A percentile compares a stretch with the other conserved stretches of the same genome.
phyloP scores from a whole-genome alignment of 305 asterid species.

The Fraxinus xanthoxyloides region DNA sequence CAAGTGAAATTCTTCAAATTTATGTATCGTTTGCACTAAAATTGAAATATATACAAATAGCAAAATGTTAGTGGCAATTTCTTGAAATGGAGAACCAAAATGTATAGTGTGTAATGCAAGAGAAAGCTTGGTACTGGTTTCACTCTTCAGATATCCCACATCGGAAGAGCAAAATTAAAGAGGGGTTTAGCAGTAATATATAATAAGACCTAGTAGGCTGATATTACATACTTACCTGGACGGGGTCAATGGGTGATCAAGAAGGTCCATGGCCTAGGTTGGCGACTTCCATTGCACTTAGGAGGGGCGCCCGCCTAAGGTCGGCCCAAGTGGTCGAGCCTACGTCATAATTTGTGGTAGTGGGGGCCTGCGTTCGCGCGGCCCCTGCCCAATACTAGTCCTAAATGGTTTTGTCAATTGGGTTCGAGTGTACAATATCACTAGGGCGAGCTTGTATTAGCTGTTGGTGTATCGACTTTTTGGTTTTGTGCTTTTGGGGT shows the following conservation, averaged over 20 bases:
- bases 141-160: not conserved
- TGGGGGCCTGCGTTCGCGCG: slow-evolving; percentile 43
- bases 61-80: not conserved
- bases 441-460: too few species aligned
- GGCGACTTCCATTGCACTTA: slow-evolving; percentile 37
- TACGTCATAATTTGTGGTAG: slow-evolving; percentile 46
- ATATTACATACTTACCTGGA: slow-evolving; percentile 37
- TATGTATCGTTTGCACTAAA: too few species aligned
- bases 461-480: too few species aligned
- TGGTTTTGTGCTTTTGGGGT: too few species aligned
- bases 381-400: slow-evolving; percentile 24
- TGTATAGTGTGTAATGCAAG: not conserved
- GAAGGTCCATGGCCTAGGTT: slow-evolving; percentile 38
- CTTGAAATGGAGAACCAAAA: not conserved
- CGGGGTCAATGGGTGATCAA: slow-evolving; percentile 39
- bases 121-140: not conserved
- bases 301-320: slow-evolving; percentile 27
- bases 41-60: too few species aligned
- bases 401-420: too few species aligned
- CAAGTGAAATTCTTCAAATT: too few species aligned
- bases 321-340: slow-evolving; percentile 32
- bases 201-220: not conserved
- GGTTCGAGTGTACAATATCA: too few species aligned
- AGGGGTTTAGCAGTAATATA: not conserved
- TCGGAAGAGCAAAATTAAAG: not conserved